A percentile compares a stretch with the other conserved stretches of the same genome.
Conservation (phyloP, 768 basidiomycete genomes). For the Tremella mesenterica region DNA sequence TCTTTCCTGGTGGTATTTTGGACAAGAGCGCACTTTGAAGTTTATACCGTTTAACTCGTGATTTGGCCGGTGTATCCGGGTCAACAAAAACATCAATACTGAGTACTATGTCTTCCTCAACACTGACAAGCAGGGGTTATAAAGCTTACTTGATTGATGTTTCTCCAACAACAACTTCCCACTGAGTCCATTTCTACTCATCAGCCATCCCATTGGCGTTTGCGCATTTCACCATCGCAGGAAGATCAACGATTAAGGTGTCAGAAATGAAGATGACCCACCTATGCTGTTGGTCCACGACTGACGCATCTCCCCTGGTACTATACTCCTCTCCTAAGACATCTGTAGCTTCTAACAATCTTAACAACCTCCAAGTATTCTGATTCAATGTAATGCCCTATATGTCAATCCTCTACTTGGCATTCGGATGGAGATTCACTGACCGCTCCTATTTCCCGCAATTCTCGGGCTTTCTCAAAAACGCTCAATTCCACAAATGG, state of each 20-base stretch:
- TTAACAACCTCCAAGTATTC: constrained; percentile 29
- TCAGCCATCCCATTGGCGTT: too few relatives aligned
- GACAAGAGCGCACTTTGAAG: constrained; percentile 24
- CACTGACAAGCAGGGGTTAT: constrained; percentile 4
- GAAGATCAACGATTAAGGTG: too few relatives aligned
- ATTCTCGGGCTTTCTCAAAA: constrained; percentile 25
- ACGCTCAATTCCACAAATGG: constrained; percentile 14
- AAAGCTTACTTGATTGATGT: constrained; percentile 11
- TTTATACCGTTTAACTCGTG: constrained; percentile 22
- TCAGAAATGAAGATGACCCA: too few relatives aligned
- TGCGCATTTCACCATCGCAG: too few relatives aligned
- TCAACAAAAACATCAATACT: constrained; percentile 5
- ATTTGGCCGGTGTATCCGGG: constrained; percentile 10
- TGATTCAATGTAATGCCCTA: constrained; percentile 28
- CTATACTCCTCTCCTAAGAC: constrained; percentile 12
- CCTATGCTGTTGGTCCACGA: constrained; percentile 1
- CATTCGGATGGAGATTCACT: background rate
- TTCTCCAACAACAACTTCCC: too few relatives aligned
- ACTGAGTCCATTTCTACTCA: too few relatives aligned
- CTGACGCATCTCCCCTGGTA: constrained; percentile 7
- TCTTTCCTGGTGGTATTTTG: constrained; percentile 13
- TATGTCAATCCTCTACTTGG: background rate
- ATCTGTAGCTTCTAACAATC: constrained; percentile 14
- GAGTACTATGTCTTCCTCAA: too few relatives aligned
- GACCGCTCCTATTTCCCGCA: constrained; percentile 32